Evolutionary conservation across 371 early-diverging fungal species (phyloP), one percentile per base, ranked within the genome.

Genomic region (Phascolomyces articulosus): DNA sequence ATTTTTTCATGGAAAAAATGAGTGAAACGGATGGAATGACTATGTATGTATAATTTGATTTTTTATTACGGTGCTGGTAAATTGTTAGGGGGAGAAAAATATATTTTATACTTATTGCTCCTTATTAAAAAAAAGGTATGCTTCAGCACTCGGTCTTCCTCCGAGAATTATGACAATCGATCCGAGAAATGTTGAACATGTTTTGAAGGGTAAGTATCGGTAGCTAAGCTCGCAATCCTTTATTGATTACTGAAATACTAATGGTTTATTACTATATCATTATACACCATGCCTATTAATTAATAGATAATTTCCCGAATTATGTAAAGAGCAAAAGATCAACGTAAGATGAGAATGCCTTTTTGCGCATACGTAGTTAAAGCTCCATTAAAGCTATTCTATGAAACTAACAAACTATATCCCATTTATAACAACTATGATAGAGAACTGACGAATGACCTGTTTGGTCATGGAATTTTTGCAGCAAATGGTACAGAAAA

Each of bases 381-480:
- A 2, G 11, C 9, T 34, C 9, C 34, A 34, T 34, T 34, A 9
- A 1, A 34, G 6, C 11, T 44, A 28, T 18, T 28, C 4, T 7
- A 55, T 55, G 29, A 29, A 28, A 55, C 18, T 7, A 10, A 20
- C 31, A 28, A 55, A 9, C n/a, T 18, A 2, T 54, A 24, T 1
- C 27, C 3, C 13, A 28, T 0, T 15, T 16, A 18, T 18, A 55
- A 15, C 2, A 24, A n/a, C n/a, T 11, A 8, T 0, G 18, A 18
- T 55, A 57, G 57, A 13, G 62, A 67, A 27, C 40, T 65, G 8
- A 23, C 66, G 47, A 61, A 62, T 20, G 67, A 68, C 20, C 54
- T 78, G 3, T 71, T 90, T 28, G 90, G 90, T 31, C 71, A 89
- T 60, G 90, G 90, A 24, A 89, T 91, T 63, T 90, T 90, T 70